Evolutionary conservation across 2,329 filamentous ascomycete genomes (phyloP), one percentile per base, ranked within the genome.

Genomic region (Aspergillus novoparasiticus): DNA sequence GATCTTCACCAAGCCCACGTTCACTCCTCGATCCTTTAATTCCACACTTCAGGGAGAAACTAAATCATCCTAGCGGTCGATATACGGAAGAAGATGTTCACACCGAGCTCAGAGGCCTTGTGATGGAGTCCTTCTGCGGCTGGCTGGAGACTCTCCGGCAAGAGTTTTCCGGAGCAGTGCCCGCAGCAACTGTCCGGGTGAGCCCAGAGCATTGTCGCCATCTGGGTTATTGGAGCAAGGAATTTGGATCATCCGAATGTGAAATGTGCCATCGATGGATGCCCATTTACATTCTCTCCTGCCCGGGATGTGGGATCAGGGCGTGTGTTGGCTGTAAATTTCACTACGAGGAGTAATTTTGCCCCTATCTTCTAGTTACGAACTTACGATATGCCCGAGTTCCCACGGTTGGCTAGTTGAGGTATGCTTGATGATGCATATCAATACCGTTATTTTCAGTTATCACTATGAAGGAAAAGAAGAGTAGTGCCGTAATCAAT

Each of bases 321-420:
- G 70, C 67, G 5, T 77, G 75, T 53, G 68, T 75, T 26, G 61
- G 66, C n/a, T 77, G 75, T 60, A 76, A 72, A 61, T 76, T 74
- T 55, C 36, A 53, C 51, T 62, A 54, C 48, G 28, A 51, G 36
- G 19, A 51, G 28, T 57, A 36, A 50, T 46, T 51, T 28, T 51
- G 1, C 46, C 6, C 12, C 11, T 48, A 26, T 28, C 23, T 28
- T 48, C 8, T 19, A 23, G 19, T n/a, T n/a, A 41, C 4, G 34
- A 39, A 23, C 8, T n/a, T n/a, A 41, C 4, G 34, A 39, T 12
- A 1, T 51, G 9, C 28, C 0, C 14, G 28, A n/a, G 9, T 12
- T 8, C 10, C 19, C 19, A 28, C 26, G n/a, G 5, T 32, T 32
- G 14, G 16, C 26, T 9, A 32, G 30, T 12, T 12, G 28, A n/a